Evolutionary conservation across 768 basidiomycete genomes (phyloP).

Genomic region (Tulasnella sp.): DNA sequence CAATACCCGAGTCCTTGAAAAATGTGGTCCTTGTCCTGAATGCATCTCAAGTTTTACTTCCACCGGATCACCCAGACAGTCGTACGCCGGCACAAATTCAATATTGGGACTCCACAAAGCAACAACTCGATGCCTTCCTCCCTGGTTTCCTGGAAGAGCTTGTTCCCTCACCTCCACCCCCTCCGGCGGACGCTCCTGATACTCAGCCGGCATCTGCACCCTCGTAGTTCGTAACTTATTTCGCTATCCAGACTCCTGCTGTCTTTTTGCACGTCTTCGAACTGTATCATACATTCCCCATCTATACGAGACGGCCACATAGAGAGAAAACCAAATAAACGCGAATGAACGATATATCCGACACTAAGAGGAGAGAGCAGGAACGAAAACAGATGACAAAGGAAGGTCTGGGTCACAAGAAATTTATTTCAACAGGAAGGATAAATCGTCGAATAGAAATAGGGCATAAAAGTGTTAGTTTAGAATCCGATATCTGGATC

Average conservation of each 20-base stretch:
- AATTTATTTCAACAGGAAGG: conserved; percentile 7
- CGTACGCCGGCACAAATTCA: conserved; percentile 47
- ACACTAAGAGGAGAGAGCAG: not conserved
- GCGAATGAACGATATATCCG: not conserved
- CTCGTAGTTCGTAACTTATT: not conserved
- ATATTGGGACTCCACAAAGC: conserved; percentile 81
- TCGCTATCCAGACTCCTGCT: not conserved
- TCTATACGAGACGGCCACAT: conserved; percentile 1
- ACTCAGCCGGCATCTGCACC: conserved; percentile 2
- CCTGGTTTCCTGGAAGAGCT: conserved; percentile 82
- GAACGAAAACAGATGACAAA: conserved; percentile 12
- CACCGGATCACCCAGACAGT: conserved; percentile 47
- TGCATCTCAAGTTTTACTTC: conserved; percentile 76
- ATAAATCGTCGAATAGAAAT: conserved; percentile 12
- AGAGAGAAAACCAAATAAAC: conserved; percentile 12
- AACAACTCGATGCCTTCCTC: conserved; percentile 84
- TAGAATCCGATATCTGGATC: not conserved
- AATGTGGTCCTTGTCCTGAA: conserved; percentile 97
- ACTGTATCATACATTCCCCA: conserved; percentile 14
- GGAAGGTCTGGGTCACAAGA: conserved; percentile 12
- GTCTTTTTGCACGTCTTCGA: not conserved
- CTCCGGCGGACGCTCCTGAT: conserved; percentile 1
- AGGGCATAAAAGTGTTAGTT: conserved; percentile 9
- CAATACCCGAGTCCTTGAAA: conserved; percentile 92
- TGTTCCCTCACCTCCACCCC: conserved; percentile 39